Base-by-base conservation (phyloP, 805 yeast species). In the Ogataea sp. region DNA sequence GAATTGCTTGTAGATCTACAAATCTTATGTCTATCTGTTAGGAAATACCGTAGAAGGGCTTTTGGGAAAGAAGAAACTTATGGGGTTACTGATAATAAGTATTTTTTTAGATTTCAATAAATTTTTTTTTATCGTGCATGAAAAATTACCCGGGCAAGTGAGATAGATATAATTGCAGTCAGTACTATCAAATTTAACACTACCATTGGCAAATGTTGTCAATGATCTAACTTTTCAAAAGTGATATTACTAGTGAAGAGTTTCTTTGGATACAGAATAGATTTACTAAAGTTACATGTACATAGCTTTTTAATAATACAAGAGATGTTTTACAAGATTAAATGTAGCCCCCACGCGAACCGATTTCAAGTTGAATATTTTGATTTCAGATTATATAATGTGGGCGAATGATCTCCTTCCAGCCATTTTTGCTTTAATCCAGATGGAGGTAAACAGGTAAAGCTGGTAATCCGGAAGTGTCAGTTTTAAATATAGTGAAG, bases 401-500 rank as follows among this genome's bases (percentile, higher is more conserved):
- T 37, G 39, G 39, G 39, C 28, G 10, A 4, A 3, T 20, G 9
- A 36, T 61, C 65, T 62, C 56, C 67, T 55, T 62, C 59, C 59
- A 48, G 67, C 67, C 67, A 62, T 62, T 62, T 62, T 50, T 62
- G 65, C 65, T 42, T 52, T 48, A 46, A 43, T 43, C 44, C 50
- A 52, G 62, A 59, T 46, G 48, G 61, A 50, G 37, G 52, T 39
- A 43, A 37, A 58, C 54, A 50, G 43, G 55, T 49, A 38, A 48
- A 62, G 65, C 67, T 62, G 67, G 67, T 62, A 62, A 40, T 61
- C 65, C 67, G 53, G 59, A 61, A 60, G 65, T 60, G 56, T 25
- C 21, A 48, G 36, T 46, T 34, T 35, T 44, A 49, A 58, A 52
- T 56, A 59, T 59, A 49, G 34, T 37, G 44, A 36, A 35, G 42